These are phyloP conservation scores for Trichoderma guizhouense DNA, from an alignment of 2,329 filamentous ascomycete genomes.

Conservation along the genomic window DNA sequence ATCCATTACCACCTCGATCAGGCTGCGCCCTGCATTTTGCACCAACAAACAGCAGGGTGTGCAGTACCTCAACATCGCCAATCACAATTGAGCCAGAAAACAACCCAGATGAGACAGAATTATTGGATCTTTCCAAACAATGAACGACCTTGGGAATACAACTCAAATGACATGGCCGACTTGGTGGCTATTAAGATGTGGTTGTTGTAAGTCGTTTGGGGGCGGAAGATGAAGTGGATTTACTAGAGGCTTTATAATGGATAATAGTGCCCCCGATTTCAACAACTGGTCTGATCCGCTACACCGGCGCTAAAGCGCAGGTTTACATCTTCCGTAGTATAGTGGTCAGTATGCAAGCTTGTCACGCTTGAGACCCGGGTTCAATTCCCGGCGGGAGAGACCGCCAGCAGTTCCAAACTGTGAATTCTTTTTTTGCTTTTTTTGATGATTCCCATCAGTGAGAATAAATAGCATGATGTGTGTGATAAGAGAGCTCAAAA, in stretches of 20 bases:
- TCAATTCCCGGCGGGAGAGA: constrained; percentile 27
- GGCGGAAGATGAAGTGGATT: background rate
- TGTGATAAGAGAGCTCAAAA: too few relatives aligned
- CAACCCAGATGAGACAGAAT: background rate
- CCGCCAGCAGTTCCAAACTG: constrained; percentile 15
- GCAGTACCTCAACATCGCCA: background rate
- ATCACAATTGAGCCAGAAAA: background rate
- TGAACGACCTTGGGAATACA: fast-evolving
- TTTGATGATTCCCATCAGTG: background rate
- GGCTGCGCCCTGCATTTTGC: background rate
- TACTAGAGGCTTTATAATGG: background rate
- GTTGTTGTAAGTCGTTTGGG: background rate
- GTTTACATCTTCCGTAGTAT: constrained; percentile 24
- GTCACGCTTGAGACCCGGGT: constrained; percentile 27
- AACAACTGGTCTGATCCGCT: constrained; percentile 17
- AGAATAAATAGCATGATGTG: background rate
- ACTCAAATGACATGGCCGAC: background rate
- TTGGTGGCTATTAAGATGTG: background rate
- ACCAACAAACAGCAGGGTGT: fast-evolving
- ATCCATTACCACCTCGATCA: background rate
- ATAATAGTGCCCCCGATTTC: background rate
- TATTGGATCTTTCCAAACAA: background rate
- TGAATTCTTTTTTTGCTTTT: constrained; percentile 12
- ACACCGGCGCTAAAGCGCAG: constrained; percentile 12
- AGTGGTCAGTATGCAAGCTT: constrained; percentile 27